Conservation (phyloP, 768 basidiomycete species). For the Tulasnella sp. region DNA sequence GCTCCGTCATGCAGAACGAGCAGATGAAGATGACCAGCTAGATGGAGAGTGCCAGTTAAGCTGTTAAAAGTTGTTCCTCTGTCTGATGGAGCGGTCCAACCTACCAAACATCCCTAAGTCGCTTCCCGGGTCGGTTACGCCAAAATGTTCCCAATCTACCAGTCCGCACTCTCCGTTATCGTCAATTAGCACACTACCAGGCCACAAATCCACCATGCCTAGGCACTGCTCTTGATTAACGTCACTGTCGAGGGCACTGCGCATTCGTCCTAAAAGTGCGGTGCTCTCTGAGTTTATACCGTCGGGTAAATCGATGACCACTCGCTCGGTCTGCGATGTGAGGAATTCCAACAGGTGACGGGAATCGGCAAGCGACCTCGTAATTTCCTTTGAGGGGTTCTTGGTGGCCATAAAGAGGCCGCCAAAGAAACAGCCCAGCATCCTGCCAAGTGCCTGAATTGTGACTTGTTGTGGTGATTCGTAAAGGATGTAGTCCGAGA, state of each 20-base stretch:
- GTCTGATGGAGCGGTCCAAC: background rate
- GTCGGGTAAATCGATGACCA: background rate
- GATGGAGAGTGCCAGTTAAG: background rate
- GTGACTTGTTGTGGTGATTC: background rate
- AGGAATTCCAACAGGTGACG: background rate
- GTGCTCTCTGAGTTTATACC: background rate
- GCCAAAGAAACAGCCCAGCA: background rate
- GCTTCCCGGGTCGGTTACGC: background rate
- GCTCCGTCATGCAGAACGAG: background rate
- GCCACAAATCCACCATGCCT: constrained; percentile 8
- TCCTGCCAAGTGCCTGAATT: background rate
- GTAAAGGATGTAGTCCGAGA: background rate
- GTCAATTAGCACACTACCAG: background rate
- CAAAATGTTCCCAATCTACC: constrained; percentile 8
- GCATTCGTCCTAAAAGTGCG: background rate
- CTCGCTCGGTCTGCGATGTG: background rate
- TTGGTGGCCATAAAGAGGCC: background rate
- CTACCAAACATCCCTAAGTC: background rate
- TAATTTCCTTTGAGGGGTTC: background rate
- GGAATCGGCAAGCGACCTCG: background rate
- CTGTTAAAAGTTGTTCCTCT: background rate
- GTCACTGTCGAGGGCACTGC: background rate
- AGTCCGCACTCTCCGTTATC: background rate
- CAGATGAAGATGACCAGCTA: background rate
- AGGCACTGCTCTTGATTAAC: background rate